Evolutionary conservation across 371 early-diverging fungal genomes (phyloP).

Genomic region (Rhizopus microsporus): DNA sequence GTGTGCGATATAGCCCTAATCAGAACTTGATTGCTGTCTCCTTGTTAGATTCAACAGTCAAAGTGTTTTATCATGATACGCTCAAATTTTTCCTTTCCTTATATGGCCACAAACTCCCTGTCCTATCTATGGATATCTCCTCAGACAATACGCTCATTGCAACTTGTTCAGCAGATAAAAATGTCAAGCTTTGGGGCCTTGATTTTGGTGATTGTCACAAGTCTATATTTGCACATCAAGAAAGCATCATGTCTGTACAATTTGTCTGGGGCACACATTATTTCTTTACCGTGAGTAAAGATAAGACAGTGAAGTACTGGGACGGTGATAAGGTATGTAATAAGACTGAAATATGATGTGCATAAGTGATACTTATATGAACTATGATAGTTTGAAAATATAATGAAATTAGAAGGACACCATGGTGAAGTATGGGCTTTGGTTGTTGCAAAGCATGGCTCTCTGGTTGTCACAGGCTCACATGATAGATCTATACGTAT

Average conservation of each 20-base stretch:
- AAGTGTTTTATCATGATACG: constrained; percentile 93
- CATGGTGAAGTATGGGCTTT: constrained; percentile 94
- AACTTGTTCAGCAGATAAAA: constrained; percentile 94
- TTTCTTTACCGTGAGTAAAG: constrained; percentile 89
- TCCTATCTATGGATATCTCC: constrained; percentile 94
- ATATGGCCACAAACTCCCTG: constrained; percentile 96
- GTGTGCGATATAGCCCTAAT: constrained; percentile 83
- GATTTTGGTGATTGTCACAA: constrained; percentile 99
- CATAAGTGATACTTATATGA: not conserved
- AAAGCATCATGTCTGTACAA: constrained; percentile 81
- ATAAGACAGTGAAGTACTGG: constrained; percentile 92
- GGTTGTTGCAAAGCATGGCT: constrained; percentile 85
- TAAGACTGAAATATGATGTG: not conserved
- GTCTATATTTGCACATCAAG: constrained; percentile 92
- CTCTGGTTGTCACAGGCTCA: constrained; percentile 81
- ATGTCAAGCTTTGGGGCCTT: constrained; percentile 96
- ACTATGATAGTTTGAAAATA: constrained; percentile 79
- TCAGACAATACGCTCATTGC: constrained; percentile 87
- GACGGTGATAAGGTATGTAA: constrained; percentile 85
- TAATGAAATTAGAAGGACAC: constrained; percentile 88
- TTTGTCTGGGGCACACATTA: constrained; percentile 95
- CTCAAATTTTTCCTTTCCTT: constrained; percentile 94
- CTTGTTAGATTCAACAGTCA: constrained; percentile 92
- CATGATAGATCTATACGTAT: constrained; percentile 93
- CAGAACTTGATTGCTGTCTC: constrained; percentile 88